phyloP scores from a whole-genome alignment of 2,329 filamentous ascomycete species.

The Apiospora saccharicola region DNA sequence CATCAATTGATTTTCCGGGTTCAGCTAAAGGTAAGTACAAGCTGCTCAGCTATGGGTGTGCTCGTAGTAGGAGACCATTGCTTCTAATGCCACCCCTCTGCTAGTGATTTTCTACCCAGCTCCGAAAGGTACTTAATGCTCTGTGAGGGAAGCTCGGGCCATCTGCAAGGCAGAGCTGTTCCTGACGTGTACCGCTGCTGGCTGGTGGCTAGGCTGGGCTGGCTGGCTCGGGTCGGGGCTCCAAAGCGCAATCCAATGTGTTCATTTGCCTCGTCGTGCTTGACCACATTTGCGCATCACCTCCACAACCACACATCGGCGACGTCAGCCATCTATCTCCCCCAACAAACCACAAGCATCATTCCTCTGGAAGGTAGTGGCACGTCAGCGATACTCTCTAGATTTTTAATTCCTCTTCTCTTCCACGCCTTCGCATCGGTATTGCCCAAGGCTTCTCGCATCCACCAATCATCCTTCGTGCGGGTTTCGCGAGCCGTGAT shows the following conservation, averaged over 20 bases:
- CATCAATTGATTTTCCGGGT: constrained; percentile 12
- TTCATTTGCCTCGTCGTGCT: constrained; percentile 18
- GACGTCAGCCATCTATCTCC: constrained; percentile 20
- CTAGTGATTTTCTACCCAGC: not conserved
- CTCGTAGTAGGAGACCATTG: not conserved
- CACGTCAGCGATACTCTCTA: not conserved
- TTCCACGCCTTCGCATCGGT: not conserved
- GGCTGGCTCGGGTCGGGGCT: not conserved
- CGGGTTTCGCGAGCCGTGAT: constrained; percentile 7
- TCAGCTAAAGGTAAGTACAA: not conserved
- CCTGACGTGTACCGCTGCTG: constrained; percentile 24
- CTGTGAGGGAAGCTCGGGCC: constrained; percentile 21
- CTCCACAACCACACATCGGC: constrained; percentile 8
- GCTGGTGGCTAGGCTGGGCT: not conserved
- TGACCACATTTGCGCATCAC: constrained; percentile 14
- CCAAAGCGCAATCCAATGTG: constrained; percentile 17
- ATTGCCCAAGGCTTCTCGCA: constrained; percentile 1
- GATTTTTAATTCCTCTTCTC: not conserved
- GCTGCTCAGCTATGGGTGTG: not conserved
- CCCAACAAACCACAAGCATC: not conserved
- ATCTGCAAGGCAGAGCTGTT: constrained; percentile 25
- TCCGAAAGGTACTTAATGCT: constrained; percentile 11
- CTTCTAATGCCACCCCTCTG: constrained; percentile 12
- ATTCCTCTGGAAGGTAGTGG: constrained; percentile 21
- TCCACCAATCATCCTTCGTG: constrained; percentile 4